Conservation (phyloP, 2,329 filamentous ascomycete genomes). For the Hymenoscyphus fraxineus region DNA sequence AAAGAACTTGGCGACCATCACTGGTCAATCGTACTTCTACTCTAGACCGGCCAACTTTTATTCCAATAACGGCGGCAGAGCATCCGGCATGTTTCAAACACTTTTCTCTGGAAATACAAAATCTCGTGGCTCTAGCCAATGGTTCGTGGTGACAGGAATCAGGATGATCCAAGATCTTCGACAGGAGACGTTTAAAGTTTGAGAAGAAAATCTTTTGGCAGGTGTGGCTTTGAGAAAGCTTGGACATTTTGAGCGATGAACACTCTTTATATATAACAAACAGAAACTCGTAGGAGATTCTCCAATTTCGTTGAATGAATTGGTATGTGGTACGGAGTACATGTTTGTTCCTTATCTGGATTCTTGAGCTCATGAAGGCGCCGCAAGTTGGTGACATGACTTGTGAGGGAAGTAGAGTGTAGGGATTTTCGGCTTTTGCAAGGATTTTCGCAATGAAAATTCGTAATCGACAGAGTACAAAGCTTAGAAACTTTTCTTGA, state of each 20-base stretch:
- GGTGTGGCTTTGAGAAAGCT: background rate
- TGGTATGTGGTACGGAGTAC: too few species aligned
- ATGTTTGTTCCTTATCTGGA: too few species aligned
- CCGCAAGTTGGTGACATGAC: too few species aligned
- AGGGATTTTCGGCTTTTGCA: too few species aligned
- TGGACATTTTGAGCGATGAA: background rate
- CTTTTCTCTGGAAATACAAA: background rate
- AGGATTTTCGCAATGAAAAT: too few species aligned
- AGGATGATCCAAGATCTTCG: background rate
- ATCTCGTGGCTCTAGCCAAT: background rate
- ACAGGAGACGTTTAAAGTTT: conserved; percentile 1
- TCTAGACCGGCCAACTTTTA: background rate
- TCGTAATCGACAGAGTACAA: too few species aligned
- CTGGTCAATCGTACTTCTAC: background rate
- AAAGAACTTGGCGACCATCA: too few species aligned
- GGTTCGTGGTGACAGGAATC: background rate
- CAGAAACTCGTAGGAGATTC: background rate
- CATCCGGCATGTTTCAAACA: background rate
- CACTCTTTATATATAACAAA: background rate
- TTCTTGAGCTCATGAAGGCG: too few species aligned
- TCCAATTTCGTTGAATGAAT: background rate
- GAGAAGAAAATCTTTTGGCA: background rate
- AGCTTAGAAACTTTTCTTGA: too few species aligned
- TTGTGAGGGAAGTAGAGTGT: too few species aligned
- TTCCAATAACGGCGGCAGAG: background rate